Evolutionary conservation across 23 red algal genomes (phyloP).

Genomic region (Gracilaria vermiculophylla): DNA sequence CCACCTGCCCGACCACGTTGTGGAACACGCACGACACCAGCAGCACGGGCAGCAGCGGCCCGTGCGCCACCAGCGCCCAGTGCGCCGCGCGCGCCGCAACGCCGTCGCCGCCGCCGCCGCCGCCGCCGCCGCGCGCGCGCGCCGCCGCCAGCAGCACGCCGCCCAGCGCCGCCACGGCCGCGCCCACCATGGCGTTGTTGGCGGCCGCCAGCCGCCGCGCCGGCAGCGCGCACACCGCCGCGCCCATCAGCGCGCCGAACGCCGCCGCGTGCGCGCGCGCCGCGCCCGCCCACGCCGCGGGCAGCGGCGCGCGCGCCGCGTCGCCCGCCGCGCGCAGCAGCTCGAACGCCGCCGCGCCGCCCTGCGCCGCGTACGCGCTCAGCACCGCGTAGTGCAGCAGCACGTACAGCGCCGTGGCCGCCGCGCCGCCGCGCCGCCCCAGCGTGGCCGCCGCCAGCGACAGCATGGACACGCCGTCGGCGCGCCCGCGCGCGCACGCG

Average conservation of each 20-base stretch:
- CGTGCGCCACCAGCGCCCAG: conserved; percentile 50
- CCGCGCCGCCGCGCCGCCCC: conserved; percentile 4
- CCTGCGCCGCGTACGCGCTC: conserved; percentile 78
- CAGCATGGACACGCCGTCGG: conserved; percentile 46
- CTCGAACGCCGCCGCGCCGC: neutral
- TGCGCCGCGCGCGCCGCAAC: too few relatives aligned
- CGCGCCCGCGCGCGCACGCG: conserved; percentile 46
- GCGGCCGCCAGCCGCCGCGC: conserved; percentile 7
- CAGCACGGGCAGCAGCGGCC: conserved; percentile 43
- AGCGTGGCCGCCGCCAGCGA: conserved; percentile 66
- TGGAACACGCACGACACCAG: conserved; percentile 85
- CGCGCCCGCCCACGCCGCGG: too few relatives aligned
- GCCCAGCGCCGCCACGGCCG: neutral
- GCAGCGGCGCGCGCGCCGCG: neutral
- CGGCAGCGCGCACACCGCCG: conserved; percentile 7
- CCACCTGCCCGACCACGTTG: conserved; percentile 63
- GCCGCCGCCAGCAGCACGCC: conserved; percentile 5
- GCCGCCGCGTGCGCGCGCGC: neutral
- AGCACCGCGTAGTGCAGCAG: conserved; percentile 72
- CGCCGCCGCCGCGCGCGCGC: neutral
- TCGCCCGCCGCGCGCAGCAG: neutral
- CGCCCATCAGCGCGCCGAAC: neutral
- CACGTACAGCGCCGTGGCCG: conserved; percentile 48
- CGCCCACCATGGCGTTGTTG: conserved; percentile 62
- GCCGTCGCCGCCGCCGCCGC: too few relatives aligned